Conservation (phyloP, 345 rosid species). For the Kernera saxatilis region DNA sequence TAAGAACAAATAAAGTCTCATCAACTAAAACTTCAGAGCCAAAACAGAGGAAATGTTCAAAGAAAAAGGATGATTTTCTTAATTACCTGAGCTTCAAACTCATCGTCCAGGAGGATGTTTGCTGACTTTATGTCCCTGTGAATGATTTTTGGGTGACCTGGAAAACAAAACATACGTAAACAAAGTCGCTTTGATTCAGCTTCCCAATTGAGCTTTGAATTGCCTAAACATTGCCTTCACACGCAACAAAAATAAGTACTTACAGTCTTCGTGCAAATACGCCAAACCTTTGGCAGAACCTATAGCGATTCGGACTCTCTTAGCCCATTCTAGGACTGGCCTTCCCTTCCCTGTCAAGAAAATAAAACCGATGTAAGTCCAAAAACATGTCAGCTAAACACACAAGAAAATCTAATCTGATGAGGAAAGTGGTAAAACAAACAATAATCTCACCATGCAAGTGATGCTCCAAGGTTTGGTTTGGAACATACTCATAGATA, state of each 20-base stretch:
- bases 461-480: constrained; percentile 88
- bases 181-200: neutral
- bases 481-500: constrained; percentile 87
- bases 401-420: neutral
- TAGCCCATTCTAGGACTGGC: constrained; percentile 74
- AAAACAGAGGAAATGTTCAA: neutral
- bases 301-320: constrained; percentile 76
- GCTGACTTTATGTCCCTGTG: constrained; percentile 95
- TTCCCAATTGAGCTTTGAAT: neutral
- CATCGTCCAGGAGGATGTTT: constrained; percentile 75
- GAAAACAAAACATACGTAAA: constrained; percentile 4
- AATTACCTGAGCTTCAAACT: constrained; percentile 80
- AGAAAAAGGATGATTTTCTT: neutral
- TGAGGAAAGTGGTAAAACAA: neutral
- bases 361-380: neutral
- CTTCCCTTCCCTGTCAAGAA: constrained; percentile 42
- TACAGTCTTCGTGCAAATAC: constrained; percentile 96
- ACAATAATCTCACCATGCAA: constrained; percentile 62
- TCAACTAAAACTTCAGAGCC: neutral
- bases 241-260: constrained; percentile 26
- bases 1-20: neutral
- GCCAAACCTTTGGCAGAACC: constrained; percentile 99
- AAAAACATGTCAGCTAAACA: neutral
- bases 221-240: neutral
- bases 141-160: constrained; percentile 92